Conservation (phyloP, 352 stramenopile species). For the Salisapilia sapeloensis region DNA sequence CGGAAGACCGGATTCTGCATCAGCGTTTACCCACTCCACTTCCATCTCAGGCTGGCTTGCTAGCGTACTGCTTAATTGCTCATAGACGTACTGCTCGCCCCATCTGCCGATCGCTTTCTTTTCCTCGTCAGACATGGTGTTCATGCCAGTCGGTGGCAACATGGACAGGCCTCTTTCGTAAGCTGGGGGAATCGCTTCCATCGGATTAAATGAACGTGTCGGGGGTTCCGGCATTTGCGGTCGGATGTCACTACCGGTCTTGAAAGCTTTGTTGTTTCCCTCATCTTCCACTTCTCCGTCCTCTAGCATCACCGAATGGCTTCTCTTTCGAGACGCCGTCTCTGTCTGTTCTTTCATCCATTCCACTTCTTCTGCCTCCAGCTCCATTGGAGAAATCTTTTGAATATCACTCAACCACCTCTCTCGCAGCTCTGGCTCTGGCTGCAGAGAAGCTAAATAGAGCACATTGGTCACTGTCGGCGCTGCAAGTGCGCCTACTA, state of each 20-base stretch:
- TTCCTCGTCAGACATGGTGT: constrained; percentile 60
- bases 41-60: constrained; percentile 13
- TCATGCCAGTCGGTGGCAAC: constrained; percentile 11
- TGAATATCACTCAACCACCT: constrained; percentile 49
- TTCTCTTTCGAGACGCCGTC: background rate
- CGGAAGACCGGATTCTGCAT: constrained; percentile 62
- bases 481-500: constrained; percentile 23
- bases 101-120: constrained; percentile 61
- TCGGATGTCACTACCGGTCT: no score
- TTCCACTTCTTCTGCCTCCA: constrained; percentile 7
- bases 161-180: constrained; percentile 1
- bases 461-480: constrained; percentile 44
- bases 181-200: background rate
- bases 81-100: constrained; percentile 69
- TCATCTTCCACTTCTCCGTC: constrained; percentile 32
- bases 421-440: constrained; percentile 10
- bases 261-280: constrained; percentile 5
- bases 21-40: constrained; percentile 60
- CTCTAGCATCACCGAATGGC: constrained; percentile 12
- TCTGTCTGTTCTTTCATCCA: constrained; percentile 11
- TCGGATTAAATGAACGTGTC: no score
- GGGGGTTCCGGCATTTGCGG: no score
- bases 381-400: constrained; percentile 21
- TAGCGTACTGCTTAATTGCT: constrained; percentile 38
- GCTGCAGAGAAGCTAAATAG: constrained; percentile 55